Base-by-base conservation (phyloP, 2,329 filamentous ascomycete species). In the Alternaria sp. region DNA sequence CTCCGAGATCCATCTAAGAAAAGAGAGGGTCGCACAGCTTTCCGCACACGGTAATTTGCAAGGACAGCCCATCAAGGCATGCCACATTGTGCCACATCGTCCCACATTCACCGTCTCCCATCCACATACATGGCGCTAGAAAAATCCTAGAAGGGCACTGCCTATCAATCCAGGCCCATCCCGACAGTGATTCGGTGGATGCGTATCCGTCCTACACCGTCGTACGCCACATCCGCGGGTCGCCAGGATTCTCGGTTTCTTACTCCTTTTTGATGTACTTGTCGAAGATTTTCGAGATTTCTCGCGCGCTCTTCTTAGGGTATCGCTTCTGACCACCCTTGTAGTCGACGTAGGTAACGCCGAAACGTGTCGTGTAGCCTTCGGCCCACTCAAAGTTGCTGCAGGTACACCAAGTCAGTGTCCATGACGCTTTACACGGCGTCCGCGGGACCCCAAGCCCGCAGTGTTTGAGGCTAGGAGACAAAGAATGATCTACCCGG, bases 301-400 rank as follows among this genome's bases (percentile, higher is more conserved):
- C 86, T 80, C 85, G 87, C 20, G 92, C 93, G 78, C 92, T 96
- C 87, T 94, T 93, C 87, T 97, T 97, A 43, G 93, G 90, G 70
- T 90, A 87, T 55, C 93, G 85, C 84, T 90, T 92, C 85, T 96
- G 93, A 23, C 88, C 90, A 69, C 92, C 87, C 71, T 88, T 83
- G 78, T 96, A 96, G 81, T 96, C 92, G 56, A 96, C 92, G 77
- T 87, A 96, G 7, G 90, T 92, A 60, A 94, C 92, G 25, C 93
- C 93, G 73, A 96, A 96, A 44, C 93, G 87, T 46, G 92, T 96
- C 82, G 92, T 90, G 76, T 95, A 97, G 11, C 93, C 93, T 78
- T 96, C 93, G n/a, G 93, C 92, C 92, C 92, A 95, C 81, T 95
- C 92, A 74, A 95, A 95, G 83, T 95, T 95, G 81, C 86, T 88